Percentiles rank a stretch among this genome's conserved stretches.
Conservation (phyloP, 2,329 filamentous ascomycete species). For the Aspergillus alliaceus region DNA sequence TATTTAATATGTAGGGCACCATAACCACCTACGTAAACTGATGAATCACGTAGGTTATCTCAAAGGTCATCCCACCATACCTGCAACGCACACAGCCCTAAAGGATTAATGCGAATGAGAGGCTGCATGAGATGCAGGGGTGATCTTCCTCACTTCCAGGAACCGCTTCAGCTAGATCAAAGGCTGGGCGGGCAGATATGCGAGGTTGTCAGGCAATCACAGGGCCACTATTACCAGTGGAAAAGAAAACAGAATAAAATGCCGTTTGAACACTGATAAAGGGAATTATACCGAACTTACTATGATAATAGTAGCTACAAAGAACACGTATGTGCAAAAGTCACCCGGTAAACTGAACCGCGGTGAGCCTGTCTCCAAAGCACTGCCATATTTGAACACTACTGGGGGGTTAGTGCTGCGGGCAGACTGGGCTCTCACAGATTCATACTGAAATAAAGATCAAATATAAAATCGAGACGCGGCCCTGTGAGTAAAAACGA, state of each 20-base stretch:
- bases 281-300: no score
- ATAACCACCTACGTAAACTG: slow-evolving; percentile 63
- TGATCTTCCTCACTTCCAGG: slow-evolving; percentile 81
- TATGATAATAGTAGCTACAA: slow-evolving; percentile 69
- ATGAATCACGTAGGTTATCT: slow-evolving; percentile 59
- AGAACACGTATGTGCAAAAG: slow-evolving; percentile 76
- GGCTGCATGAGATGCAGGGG: slow-evolving; percentile 62
- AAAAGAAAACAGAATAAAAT: no score
- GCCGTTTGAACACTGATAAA: no score
- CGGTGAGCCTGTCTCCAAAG: slow-evolving; percentile 69
- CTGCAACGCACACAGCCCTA: slow-evolving; percentile 65
- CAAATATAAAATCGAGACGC: slow-evolving; percentile 62
- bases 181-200: slow-evolving; percentile 77
- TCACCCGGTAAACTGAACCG: slow-evolving; percentile 76
- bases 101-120: slow-evolving; percentile 61
- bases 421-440: slow-evolving; percentile 18
- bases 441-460: slow-evolving; percentile 68
- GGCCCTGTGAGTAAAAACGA: slow-evolving; percentile 60
- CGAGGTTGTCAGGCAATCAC: slow-evolving; percentile 58
- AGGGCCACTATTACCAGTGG: no score
- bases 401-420: slow-evolving; percentile 31
- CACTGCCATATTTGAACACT: slow-evolving; percentile 75
- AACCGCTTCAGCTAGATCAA: slow-evolving; percentile 72
- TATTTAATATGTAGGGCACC: slow-evolving; percentile 64
- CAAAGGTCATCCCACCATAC: slow-evolving; percentile 74